These are phyloP conservation scores for Apodospora peruviana DNA, from an alignment of 495 filamentous ascomycete genomes.

Conservation along the genomic window DNA sequence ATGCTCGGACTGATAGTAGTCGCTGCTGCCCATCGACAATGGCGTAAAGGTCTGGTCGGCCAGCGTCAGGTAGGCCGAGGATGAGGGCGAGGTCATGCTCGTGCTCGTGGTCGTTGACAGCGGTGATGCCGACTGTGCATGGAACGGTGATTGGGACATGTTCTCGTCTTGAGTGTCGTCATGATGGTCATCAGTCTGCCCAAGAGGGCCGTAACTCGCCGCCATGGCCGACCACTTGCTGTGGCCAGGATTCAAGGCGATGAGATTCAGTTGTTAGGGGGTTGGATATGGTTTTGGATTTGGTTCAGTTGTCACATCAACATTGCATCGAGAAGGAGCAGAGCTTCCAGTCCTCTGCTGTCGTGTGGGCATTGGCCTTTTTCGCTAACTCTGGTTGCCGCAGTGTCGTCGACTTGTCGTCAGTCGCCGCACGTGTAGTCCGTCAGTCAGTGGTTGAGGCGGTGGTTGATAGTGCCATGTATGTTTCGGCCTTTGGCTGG, in stretches of 20 bases:
- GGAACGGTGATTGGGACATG: neutral
- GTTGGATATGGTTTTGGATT: too few relatives aligned
- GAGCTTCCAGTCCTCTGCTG: too few relatives aligned
- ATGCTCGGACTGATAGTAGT: constrained; percentile 17
- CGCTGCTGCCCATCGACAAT: constrained; percentile 38
- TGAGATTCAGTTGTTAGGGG: too few relatives aligned
- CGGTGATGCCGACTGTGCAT: constrained; percentile 1
- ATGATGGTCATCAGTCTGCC: constrained; percentile 20
- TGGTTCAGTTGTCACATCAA: too few relatives aligned
- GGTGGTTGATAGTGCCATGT: constrained; percentile 3
- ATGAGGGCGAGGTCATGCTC: constrained; percentile 14
- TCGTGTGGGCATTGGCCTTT: too few relatives aligned
- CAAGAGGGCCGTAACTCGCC: constrained; percentile 25
- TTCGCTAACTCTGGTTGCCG: neutral
- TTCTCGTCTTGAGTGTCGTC: constrained; percentile 17
- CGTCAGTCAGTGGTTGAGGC: neutral
- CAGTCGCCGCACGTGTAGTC: constrained; percentile 1
- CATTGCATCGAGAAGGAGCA: too few relatives aligned
- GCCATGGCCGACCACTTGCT: constrained; percentile 20
- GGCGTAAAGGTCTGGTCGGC: constrained; percentile 37
- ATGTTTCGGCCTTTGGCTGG: constrained; percentile 3
- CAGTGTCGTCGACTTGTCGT: neutral
- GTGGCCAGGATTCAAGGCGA: too few relatives aligned
- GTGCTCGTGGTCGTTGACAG: constrained; percentile 14
- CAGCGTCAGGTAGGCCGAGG: constrained; percentile 23